These are phyloP conservation scores for Amyloporia xantha DNA, from an alignment of 768 basidiomycete species.

Conservation along the genomic window DNA sequence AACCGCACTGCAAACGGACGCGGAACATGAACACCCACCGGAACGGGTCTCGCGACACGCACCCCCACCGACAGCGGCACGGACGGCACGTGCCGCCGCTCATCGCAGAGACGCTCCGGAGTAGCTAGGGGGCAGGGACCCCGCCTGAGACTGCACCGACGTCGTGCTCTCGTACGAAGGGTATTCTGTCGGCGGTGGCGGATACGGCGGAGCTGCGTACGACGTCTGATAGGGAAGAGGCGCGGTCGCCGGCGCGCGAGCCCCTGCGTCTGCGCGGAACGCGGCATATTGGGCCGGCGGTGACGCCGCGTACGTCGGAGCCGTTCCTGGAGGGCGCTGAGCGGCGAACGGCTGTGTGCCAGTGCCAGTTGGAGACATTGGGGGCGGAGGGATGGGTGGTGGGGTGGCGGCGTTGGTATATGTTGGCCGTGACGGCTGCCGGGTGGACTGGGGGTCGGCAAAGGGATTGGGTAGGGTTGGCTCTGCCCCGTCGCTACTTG, in stretches of 20 bases:
- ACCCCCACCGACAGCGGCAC: background rate
- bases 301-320: background rate
- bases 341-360: background rate
- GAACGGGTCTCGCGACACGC: background rate
- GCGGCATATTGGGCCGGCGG: background rate
- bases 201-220: background rate
- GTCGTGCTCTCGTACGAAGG: constrained; percentile 3
- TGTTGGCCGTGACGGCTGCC: background rate
- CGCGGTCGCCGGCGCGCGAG: constrained; percentile 1
- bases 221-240: background rate
- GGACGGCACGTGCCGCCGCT: background rate
- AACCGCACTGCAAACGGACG: background rate
- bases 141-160: constrained; percentile 2
- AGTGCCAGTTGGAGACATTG: background rate
- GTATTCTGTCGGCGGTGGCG: background rate
- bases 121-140: constrained; percentile 6
- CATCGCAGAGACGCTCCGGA: background rate
- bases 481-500: constrained; percentile 1
- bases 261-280: no score
- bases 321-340: background rate
- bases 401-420: background rate
- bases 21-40: background rate
- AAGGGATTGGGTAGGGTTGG: constrained; percentile 9
- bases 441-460: constrained; percentile 1
- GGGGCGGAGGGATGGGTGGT: constrained; percentile 1